Conservation (phyloP, 768 basidiomycete species). For the Nidularia pulvinata region DNA sequence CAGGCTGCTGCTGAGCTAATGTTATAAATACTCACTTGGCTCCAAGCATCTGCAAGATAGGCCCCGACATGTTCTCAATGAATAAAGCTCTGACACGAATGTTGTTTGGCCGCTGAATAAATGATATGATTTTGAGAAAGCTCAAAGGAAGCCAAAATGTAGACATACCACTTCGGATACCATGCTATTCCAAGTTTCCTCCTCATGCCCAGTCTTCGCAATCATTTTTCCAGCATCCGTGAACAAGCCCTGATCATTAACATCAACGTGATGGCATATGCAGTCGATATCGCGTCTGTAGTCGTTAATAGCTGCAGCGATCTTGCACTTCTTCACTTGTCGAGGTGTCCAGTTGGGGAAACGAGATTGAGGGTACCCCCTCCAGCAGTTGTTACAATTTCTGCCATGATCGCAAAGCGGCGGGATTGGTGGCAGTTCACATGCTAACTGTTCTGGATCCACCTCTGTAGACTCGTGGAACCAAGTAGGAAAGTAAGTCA, state of each 20-base stretch:
- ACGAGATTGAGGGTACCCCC: conserved; percentile 38
- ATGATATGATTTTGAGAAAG: neutral
- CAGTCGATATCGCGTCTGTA: conserved; percentile 22
- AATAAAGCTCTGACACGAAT: conserved; percentile 46
- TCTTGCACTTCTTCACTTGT: conserved; percentile 41
- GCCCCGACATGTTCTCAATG: conserved; percentile 43
- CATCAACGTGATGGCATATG: conserved; percentile 37
- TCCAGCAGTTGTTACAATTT: conserved; percentile 35
- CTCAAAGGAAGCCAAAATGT: neutral
- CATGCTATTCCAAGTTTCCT: conserved; percentile 29
- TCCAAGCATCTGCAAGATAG: conserved; percentile 52
- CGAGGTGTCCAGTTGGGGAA: conserved; percentile 58
- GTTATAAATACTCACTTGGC: conserved; percentile 25
- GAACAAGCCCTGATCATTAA: conserved; percentile 35
- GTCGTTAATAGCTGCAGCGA: conserved; percentile 29
- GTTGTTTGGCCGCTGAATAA: conserved; percentile 11
- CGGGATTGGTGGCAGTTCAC: conserved; percentile 29
- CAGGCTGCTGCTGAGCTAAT: no score
- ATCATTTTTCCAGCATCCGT: conserved; percentile 19
- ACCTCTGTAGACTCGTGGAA: conserved; percentile 22
- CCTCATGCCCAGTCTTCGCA: conserved; percentile 9
- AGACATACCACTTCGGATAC: conserved; percentile 21
- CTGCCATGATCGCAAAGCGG: conserved; percentile 28
- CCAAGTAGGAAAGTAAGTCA: neutral
- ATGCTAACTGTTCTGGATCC: conserved; percentile 27